Conservation (phyloP, 352 stramenopile genomes). For the Phytophthora aleatoria region DNA sequence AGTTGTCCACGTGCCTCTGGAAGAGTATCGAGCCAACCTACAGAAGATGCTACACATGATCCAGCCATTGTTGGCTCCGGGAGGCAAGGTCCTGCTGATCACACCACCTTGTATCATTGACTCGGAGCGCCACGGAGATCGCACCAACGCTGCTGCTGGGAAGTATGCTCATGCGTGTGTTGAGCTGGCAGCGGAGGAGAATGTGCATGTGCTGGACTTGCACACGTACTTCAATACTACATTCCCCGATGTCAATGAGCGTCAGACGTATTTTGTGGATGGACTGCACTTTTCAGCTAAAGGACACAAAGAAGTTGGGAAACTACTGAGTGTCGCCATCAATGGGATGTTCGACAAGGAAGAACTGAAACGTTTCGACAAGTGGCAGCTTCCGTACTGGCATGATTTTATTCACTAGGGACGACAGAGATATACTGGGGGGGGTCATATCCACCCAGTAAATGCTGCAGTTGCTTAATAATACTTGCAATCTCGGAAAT, state of each 20-base stretch:
- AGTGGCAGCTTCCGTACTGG: conserved; percentile 42
- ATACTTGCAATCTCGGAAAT: too few species aligned
- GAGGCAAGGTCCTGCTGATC: conserved; percentile 29
- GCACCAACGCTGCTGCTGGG: conserved; percentile 35
- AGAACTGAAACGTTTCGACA: conserved; percentile 22
- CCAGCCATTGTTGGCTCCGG: conserved; percentile 19
- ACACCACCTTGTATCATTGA: conserved; percentile 42
- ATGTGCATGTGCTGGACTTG: conserved; percentile 49
- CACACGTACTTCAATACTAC: conserved; percentile 47
- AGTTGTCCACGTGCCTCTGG: conserved; percentile 44
- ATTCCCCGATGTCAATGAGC: conserved; percentile 29
- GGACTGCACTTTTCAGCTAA: conserved; percentile 53
- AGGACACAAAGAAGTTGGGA: conserved; percentile 40
- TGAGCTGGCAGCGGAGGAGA: conserved; percentile 35
- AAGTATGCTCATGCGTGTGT: conserved; percentile 53
- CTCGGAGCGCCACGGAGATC: conserved; percentile 35
- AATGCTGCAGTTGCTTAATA: too few species aligned
- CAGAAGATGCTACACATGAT: conserved; percentile 31
- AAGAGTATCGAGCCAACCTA: conserved; percentile 48
- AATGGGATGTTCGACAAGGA: conserved; percentile 28
- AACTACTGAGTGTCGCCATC: conserved; percentile 24
- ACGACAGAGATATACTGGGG: too few species aligned
- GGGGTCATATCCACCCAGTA: too few species aligned
- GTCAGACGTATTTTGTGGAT: conserved; percentile 37
- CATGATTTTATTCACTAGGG: conserved; percentile 46